These are phyloP conservation scores for Marasmius tenuissimus DNA, from an alignment of 1,284 basidiomycete species.

Conservation along the genomic window DNA sequence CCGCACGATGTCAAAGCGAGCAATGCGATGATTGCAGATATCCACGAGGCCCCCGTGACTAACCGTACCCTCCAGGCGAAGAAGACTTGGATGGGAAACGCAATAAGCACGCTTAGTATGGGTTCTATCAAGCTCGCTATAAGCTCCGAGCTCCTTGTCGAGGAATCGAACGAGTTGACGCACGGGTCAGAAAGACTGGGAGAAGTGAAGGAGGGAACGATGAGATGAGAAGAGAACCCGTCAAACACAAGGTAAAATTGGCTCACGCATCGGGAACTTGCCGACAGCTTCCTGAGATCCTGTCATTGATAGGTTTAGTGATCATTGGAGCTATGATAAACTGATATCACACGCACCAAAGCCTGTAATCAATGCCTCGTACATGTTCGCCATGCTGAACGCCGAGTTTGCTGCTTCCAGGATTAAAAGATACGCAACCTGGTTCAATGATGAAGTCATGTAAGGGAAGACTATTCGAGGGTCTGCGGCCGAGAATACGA, in stretches of 20 bases:
- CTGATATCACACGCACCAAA: conserved; percentile 32
- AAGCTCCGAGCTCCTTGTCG: neutral
- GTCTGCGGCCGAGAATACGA: conserved; percentile 9
- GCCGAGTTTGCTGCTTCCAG: conserved; percentile 43
- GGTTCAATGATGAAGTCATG: neutral
- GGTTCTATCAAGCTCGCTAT: conserved; percentile 24
- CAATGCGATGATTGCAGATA: conserved; percentile 35
- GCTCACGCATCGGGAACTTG: conserved; percentile 14
- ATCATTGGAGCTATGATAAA: neutral
- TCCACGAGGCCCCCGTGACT: conserved; percentile 39
- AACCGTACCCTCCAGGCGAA: conserved; percentile 50
- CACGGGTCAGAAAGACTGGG: conserved; percentile 10
- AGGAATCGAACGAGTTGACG: neutral
- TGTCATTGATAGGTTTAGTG: conserved; percentile 1
- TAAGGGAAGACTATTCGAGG: neutral
- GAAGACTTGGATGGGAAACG: conserved; percentile 52
- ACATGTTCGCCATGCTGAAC: conserved; percentile 44
- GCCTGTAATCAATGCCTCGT: conserved; percentile 41
- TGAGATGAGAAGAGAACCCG: neutral
- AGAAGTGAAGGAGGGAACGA: neutral
- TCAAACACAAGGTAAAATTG: neutral
- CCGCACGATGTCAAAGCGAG: conserved; percentile 40
- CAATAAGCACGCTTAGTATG: conserved; percentile 38
- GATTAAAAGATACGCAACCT: conserved; percentile 43
- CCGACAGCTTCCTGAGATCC: conserved; percentile 23